Percentiles rank a stretch among this genome's conserved stretches.
These are phyloP conservation scores for Crucihimalaya himalaica DNA, from an alignment of 345 rosid species.

Conservation along the genomic window DNA sequence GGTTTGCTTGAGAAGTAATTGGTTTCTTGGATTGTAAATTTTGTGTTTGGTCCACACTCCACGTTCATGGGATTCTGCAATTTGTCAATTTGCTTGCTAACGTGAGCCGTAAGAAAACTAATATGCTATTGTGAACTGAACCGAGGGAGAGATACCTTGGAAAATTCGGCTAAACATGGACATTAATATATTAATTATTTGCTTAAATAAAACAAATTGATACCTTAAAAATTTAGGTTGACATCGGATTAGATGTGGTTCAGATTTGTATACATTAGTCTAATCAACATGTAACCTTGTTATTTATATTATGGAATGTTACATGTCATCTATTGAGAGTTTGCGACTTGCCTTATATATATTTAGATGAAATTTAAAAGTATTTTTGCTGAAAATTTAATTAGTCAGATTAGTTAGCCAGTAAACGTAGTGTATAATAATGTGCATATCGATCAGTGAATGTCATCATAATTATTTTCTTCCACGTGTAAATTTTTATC, in stretches of 20 bases:
- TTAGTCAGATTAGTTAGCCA: neutral
- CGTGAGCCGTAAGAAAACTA: constrained; percentile 19
- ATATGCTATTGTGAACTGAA: constrained; percentile 25
- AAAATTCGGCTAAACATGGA: neutral
- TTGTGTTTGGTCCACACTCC: constrained; percentile 31
- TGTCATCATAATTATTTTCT: neutral
- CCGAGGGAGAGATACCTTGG: constrained; percentile 8
- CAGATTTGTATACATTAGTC: neutral
- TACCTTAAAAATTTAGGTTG: constrained; percentile 19
- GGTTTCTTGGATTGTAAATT: constrained; percentile 41
- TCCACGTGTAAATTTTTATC: neutral
- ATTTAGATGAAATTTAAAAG: neutral
- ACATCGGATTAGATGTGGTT: constrained; percentile 1
- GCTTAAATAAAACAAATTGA: constrained; percentile 22
- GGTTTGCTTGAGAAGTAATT: constrained; percentile 37
- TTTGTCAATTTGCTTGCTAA: constrained; percentile 20
- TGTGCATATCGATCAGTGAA: neutral
- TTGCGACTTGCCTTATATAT: neutral
- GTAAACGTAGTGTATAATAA: neutral
- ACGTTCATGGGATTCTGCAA: constrained; percentile 27
- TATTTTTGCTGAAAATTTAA: neutral
- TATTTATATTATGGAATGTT: constrained; percentile 31
- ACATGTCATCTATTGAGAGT: neutral
- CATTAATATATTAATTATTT: neutral
- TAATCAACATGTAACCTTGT: constrained; percentile 20